Evolutionary conservation across 75 land plant genomes (phyloP).

Genomic region (Pinus tabuliformis): DNA sequence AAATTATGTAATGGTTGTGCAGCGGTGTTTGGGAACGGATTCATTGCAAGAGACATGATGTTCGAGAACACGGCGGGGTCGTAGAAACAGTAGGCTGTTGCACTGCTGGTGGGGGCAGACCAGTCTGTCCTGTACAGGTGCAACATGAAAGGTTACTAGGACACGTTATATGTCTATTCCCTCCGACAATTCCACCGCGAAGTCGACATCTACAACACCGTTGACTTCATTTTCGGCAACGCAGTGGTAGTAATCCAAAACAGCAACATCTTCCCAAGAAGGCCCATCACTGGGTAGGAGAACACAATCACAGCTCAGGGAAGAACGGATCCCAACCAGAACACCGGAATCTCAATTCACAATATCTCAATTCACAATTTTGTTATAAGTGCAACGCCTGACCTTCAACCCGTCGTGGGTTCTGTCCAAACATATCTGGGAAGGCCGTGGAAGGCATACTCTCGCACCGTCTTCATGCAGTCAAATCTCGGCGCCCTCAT

Average conservation of each 20-base stretch:
- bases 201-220: constrained; percentile 47
- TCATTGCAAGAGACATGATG: constrained; percentile 38
- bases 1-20: neutral
- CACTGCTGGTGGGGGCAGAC: constrained; percentile 32
- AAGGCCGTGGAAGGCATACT: constrained; percentile 53
- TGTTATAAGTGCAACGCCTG: constrained; percentile 16
- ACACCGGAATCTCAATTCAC: too few species aligned
- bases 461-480: constrained; percentile 30
- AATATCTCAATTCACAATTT: constrained; percentile 39
- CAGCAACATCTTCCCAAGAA: constrained; percentile 32
- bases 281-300: constrained; percentile 12
- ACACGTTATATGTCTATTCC: constrained; percentile 46
- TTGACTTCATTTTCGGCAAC: constrained; percentile 68
- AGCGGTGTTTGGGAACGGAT: constrained; percentile 39
- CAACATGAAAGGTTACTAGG: constrained; percentile 49
- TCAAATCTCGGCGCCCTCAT: constrained; percentile 23
- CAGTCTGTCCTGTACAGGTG: constrained; percentile 29
- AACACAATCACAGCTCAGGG: constrained; percentile 52
- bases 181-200: constrained; percentile 50
- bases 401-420: constrained; percentile 12
- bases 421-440: constrained; percentile 28
- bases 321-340: constrained; percentile 24
- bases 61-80: constrained; percentile 58
- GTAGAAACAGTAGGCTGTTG: constrained; percentile 34
- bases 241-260: constrained; percentile 52